Conservation (phyloP, 2,329 filamentous ascomycete genomes). For the Graphilbum ipis-grandicollis region DNA sequence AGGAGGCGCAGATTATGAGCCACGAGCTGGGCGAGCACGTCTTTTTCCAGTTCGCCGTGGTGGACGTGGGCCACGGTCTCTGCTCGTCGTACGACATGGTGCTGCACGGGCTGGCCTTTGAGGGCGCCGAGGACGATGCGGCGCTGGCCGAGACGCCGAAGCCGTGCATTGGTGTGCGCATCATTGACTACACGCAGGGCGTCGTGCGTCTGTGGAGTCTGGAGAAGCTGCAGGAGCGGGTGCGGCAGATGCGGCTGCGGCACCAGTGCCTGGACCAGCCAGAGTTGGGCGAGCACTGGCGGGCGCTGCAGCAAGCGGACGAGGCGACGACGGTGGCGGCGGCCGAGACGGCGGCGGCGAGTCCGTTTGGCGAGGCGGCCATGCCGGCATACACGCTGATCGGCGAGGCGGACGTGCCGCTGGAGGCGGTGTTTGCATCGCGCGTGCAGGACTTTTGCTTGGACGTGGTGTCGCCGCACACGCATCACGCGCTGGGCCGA, state of each 20-base stretch:
- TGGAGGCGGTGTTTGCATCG: slow-evolving; percentile 85
- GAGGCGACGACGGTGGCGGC: neutral
- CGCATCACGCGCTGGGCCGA: slow-evolving; percentile 76
- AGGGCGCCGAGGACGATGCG: slow-evolving; percentile 68
- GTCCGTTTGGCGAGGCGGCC: slow-evolving; percentile 73
- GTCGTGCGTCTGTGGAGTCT: slow-evolving; percentile 90
- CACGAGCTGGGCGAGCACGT: slow-evolving; percentile 87
- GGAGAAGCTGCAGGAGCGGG: slow-evolving; percentile 74
- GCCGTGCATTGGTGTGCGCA: slow-evolving; percentile 77
- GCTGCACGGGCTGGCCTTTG: slow-evolving; percentile 71
- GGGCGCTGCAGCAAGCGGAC: neutral
- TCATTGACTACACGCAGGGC: slow-evolving; percentile 75
- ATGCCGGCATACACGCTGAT: slow-evolving; percentile 87
- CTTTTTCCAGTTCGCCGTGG: slow-evolving; percentile 85
- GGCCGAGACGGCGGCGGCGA: slow-evolving; percentile 49
- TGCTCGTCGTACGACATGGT: slow-evolving; percentile 96
- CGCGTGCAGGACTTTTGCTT: slow-evolving; percentile 86
- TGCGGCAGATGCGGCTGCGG: slow-evolving; percentile 89
- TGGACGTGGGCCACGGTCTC: slow-evolving; percentile 74
- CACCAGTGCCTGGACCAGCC: too few species aligned
- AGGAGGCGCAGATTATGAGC: slow-evolving; percentile 96
- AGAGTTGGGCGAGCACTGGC: neutral
- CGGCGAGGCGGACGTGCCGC: slow-evolving; percentile 81
- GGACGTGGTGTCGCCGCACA: slow-evolving; percentile 85
- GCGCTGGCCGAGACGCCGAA: slow-evolving; percentile 68